A percentile compares a stretch with the other conserved stretches of the same genome.
These are phyloP conservation scores for Starmerella tilneyi DNA, from an alignment of 805 yeast genomes.

Conservation along the genomic window DNA sequence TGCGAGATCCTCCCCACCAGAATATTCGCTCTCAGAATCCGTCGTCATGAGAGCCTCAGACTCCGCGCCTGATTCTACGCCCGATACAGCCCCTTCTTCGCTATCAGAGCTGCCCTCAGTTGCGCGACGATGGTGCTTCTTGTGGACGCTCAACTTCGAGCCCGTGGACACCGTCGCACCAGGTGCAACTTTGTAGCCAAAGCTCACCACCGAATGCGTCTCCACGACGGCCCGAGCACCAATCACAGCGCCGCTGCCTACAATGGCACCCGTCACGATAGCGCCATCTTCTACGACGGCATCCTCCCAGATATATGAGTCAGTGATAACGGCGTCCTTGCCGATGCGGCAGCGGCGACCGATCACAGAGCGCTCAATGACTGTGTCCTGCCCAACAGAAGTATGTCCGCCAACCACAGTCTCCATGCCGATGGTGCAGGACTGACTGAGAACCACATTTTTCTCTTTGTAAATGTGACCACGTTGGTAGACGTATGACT, in stretches of 20 bases:
- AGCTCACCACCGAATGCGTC: slow-evolving; percentile 74
- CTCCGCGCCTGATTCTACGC: slow-evolving; percentile 11
- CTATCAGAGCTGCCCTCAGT: slow-evolving; percentile 9
- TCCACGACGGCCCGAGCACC: slow-evolving; percentile 43
- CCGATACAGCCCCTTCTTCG: slow-evolving; percentile 29
- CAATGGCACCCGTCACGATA: slow-evolving; percentile 49
- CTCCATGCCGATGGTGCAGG: slow-evolving; percentile 66
- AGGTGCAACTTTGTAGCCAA: slow-evolving; percentile 54
- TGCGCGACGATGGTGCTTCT: slow-evolving; percentile 1
- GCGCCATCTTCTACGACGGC: slow-evolving; percentile 59
- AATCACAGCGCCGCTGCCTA: slow-evolving; percentile 56
- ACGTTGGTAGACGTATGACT: slow-evolving; percentile 67
- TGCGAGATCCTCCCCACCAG: slow-evolving; percentile 21
- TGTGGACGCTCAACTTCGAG: slow-evolving; percentile 10
- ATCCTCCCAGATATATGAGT: slow-evolving; percentile 83
- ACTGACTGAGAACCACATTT: slow-evolving; percentile 81
- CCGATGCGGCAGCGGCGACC: slow-evolving; percentile 86
- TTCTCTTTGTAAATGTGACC: slow-evolving; percentile 84
- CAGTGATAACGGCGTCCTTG: slow-evolving; percentile 53
- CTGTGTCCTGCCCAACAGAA: slow-evolving; percentile 63
- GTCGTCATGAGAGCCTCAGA: slow-evolving; percentile 15
- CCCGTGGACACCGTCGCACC: slow-evolving; percentile 32
- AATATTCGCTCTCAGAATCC: slow-evolving; percentile 9
- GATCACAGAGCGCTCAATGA: slow-evolving; percentile 58
- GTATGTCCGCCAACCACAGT: slow-evolving; percentile 76